Percentiles rank a stretch among this genome's conserved stretches.
Evolutionary conservation across 2,329 filamentous ascomycete species (phyloP).

Genomic region (Curvularia eragrostidis): DNA sequence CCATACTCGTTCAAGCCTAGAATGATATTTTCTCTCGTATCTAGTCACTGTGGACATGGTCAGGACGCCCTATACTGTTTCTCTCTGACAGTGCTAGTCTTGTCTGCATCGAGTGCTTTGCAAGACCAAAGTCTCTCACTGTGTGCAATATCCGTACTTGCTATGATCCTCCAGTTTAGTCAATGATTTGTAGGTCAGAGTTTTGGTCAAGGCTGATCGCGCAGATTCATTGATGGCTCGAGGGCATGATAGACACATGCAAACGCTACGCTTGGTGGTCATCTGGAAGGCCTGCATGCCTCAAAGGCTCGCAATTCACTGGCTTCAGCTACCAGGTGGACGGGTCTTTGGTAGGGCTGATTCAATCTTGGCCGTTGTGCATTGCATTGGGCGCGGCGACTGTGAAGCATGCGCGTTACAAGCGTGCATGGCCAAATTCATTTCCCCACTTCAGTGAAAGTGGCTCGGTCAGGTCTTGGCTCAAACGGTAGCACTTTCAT

Average conservation of each 20-base stretch:
- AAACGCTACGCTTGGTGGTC: conserved; percentile 23
- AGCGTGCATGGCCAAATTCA: conserved; percentile 9
- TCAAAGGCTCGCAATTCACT: conserved; percentile 9
- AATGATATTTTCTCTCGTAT: background rate
- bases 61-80: background rate
- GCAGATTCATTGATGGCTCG: conserved; percentile 8
- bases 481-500: conserved; percentile 27
- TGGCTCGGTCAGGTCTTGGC: conserved; percentile 21
- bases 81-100: background rate
- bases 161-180: conserved; percentile 7
- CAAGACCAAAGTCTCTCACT: too few species aligned
- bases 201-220: background rate
- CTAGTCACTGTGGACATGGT: background rate
- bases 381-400: conserved; percentile 12
- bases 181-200: background rate
- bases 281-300: conserved; percentile 13
- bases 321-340: conserved; percentile 13
- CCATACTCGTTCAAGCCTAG: background rate
- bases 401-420: conserved; percentile 22
- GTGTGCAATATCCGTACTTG: conserved; percentile 5
- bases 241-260: conserved; percentile 11
- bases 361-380: conserved; percentile 18
- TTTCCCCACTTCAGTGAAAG: conserved; percentile 15
- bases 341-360: conserved; percentile 3
- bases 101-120: background rate